Percentiles rank a stretch among this genome's conserved stretches.
Conservation (phyloP, 2,329 filamentous ascomycete species). For the Fusarium sp. region DNA sequence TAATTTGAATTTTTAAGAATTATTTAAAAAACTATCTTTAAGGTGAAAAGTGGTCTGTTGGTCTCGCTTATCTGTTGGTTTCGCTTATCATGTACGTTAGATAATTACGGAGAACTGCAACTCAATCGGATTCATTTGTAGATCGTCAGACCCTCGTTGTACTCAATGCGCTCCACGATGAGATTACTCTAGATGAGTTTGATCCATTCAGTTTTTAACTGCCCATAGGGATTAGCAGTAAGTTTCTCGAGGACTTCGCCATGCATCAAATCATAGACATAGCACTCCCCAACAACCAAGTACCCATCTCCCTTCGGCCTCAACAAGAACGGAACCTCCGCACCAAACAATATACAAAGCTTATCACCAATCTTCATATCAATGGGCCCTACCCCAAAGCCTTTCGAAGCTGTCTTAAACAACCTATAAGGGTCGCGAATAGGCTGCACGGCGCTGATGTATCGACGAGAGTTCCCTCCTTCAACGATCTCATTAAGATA, state of each 20-base stretch:
- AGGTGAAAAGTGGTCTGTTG: no score
- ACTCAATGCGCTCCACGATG: no score
- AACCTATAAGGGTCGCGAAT: fast-evolving
- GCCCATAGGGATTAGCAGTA: fast-evolving
- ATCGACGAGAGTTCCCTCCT: fast-evolving
- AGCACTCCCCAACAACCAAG: not conserved
- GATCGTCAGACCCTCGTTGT: not conserved
- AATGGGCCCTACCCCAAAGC: not conserved
- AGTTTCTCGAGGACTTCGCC: not conserved
- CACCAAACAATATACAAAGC: not conserved
- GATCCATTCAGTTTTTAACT: not conserved
- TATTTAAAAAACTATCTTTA: no score
- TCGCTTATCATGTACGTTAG: no score
- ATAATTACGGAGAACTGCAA: not conserved
- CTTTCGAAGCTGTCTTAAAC: fast-evolving
- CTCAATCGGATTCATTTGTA: fast-evolving
- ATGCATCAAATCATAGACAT: not conserved
- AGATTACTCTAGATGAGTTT: not conserved
- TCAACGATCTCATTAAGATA: fast-evolving
- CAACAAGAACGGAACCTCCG: not conserved
- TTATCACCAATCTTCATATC: not conserved
- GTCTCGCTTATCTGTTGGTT: no score
- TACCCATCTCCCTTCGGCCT: not conserved
- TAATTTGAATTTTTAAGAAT: no score
- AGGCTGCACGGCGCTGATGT: not conserved